phyloP scores from a whole-genome alignment of 2,329 filamentous ascomycete species.

The Penicillium sp. region DNA sequence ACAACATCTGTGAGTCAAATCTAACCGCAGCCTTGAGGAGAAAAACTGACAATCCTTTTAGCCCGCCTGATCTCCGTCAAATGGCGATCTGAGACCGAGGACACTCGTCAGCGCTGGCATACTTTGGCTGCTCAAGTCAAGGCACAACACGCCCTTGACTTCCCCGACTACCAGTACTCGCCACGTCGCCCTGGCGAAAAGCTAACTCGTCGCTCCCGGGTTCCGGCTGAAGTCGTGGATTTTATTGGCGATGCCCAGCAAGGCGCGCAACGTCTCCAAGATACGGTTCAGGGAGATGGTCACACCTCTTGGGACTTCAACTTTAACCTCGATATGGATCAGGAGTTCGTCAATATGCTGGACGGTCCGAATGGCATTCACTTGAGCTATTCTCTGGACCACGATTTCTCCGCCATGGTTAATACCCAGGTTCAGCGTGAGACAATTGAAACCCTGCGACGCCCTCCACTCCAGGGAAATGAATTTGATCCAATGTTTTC shows the following conservation, averaged over 20 bases:
- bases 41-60: slow-evolving; percentile 21
- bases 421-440: too few species aligned
- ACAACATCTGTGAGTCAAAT: slow-evolving; percentile 44
- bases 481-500: too few species aligned
- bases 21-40: background rate
- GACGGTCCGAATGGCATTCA: background rate
- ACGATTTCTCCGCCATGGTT: too few species aligned
- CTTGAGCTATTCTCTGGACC: background rate
- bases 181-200: slow-evolving; percentile 31
- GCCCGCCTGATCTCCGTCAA: slow-evolving; percentile 43
- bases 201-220: background rate
- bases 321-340: background rate
- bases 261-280: background rate
- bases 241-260: background rate
- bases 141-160: slow-evolving; percentile 38
- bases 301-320: background rate
- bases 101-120: slow-evolving; percentile 40
- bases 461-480: too few species aligned
- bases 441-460: too few species aligned
- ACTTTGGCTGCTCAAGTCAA: slow-evolving; percentile 41
- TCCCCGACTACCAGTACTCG: slow-evolving; percentile 49
- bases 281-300: background rate
- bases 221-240: background rate
- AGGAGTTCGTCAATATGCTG: background rate
- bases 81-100: slow-evolving; percentile 41